Evolutionary conservation across 208 protist species (phyloP), one percentile per base, ranked within the genome.

Genomic region (Trypanosoma melophagium): DNA sequence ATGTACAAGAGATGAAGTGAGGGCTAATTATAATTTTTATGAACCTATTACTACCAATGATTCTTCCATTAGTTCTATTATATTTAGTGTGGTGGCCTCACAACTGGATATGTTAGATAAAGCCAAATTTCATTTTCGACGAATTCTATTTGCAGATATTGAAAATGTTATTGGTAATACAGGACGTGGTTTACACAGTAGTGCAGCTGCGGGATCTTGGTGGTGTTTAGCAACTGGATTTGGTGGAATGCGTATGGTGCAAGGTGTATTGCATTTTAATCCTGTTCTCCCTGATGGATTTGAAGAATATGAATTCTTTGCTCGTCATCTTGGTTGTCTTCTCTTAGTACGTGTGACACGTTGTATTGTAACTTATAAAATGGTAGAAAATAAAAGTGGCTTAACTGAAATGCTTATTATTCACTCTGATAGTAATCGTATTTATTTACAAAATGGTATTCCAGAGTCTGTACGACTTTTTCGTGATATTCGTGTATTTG

Each of bases 11-110:
- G 90, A 95, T 63, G 92, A 97, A 67, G 74, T 78, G 28, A 78
- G 80, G 64, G 76, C 83, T 8, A 86, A 97, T 71, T 96, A 90
- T 62, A 71, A 79, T 50, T 95, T 92, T 56, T 97, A 97, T 71
- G 86, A 94, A 55, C 76, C 87, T 31, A 86, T 94, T 60, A 96
- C 92, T 5, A 80, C 86, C 9, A 74, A 72, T 9, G 92, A 97
- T 65, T 91, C 87, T 19, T 81, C 89, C 7, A 72, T 97, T 22
- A 79, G 74, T 21, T 61, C 84, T 24, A 64, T 81, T 56, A 85
- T 97, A 65, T 92, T 89, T 62, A 81, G 81, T 77, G 77, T 93
- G 4, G 51, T 94, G n/a, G 77, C 89, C 42, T 76, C 87, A 12
- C 80, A 84, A 52, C 60, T 92, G 31, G 77, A 77, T 14, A 57